Conservation (phyloP, 164 flowering plant species). For the Liquidambar formosana region DNA sequence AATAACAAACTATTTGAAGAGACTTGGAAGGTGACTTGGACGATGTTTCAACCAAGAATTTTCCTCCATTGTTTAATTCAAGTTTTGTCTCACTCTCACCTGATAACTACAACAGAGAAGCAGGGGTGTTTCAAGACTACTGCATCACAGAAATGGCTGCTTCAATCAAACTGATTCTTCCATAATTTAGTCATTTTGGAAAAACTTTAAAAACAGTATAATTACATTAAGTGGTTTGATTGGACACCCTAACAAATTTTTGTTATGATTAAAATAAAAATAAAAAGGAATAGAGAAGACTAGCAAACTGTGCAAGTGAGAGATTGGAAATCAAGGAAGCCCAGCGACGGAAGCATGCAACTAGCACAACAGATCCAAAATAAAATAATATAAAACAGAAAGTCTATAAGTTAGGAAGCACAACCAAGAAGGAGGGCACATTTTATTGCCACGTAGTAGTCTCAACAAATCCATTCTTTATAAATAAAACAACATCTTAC, state of each 20-base stretch:
- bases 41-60: neutral
- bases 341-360: no score
- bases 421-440: neutral
- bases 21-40: neutral
- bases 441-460: neutral
- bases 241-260: no score
- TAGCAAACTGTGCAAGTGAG: no score
- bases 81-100: neutral
- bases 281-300: no score
- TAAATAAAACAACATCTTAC: constrained; percentile 32
- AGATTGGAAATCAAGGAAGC: no score
- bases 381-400: no score
- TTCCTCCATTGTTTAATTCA: neutral
- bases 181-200: neutral
- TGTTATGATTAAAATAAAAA: no score
- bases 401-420: neutral
- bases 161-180: neutral
- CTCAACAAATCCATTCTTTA: no score
- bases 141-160: neutral
- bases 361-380: no score
- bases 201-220: neutral
- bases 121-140: neutral
- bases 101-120: neutral
- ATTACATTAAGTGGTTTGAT: neutral
- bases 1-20: neutral